Base-by-base conservation (phyloP, 805 yeast species). In the Brettanomyces naardenensis region DNA sequence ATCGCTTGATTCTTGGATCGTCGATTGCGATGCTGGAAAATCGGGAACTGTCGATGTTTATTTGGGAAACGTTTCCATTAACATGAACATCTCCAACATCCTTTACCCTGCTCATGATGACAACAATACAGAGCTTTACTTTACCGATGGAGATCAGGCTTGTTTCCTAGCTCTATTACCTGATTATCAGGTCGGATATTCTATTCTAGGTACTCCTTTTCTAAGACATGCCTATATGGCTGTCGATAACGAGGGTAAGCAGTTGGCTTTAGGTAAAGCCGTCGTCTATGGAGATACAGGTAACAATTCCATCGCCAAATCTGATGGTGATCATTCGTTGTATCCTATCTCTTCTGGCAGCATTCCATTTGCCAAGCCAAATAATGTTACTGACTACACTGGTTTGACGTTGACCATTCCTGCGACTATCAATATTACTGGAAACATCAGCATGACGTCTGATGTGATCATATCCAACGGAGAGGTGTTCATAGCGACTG, bases 161-260 rank as follows among this genome's bases (percentile, higher is more conserved):
- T 83, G 92, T 52, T 61, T 53, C 33, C 56, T 82, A 29, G 63
- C 65, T 14, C 51, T 81, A 28, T 55, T 66, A 19, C 81, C 86
- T 1, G 65, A 68, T 34, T 51, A 62, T 3, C 41, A 47, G 9
- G 44, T 62, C 4, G 84, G 86, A 1, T 75, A 61, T 49, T 65
- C 71, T 7, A 49, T 73, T 2, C 53, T 83, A 29, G 92, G 90
- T 3, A 59, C 73, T 5, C 67, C 82, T 4, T 74, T 81, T 46
- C 44, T 82, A 33, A 62, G 62, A 36, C 61, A 66, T 33, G 57
- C 69, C 6, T 80, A 73, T 50, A 41, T 81, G 28, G 89, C 80
- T 0, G 78, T 79, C 28, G 87, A 82, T 54, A 66, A 74, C 44
- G 86, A 69, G 13, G 73, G 73, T 15, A 54, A 63, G 19, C 59